Percentiles rank a stretch among this genome's conserved stretches.
Conservation (phyloP, 1,284 basidiomycete genomes). For the Ceraceosorus guamensis region DNA sequence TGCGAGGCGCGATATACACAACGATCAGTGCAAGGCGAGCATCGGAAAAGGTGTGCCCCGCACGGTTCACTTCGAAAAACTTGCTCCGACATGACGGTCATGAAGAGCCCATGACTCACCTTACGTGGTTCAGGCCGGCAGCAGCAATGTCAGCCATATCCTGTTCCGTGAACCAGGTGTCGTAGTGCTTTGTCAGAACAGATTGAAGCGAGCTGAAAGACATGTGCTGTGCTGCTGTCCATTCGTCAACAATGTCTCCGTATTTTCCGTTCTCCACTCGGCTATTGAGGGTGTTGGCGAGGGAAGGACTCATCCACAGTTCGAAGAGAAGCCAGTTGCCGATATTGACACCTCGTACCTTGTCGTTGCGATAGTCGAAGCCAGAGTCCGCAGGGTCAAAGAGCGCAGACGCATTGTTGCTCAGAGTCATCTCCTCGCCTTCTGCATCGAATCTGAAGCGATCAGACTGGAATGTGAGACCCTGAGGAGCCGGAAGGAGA, state of each 20-base stretch:
- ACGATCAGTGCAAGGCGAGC: too few relatives aligned
- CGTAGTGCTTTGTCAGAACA: conserved; percentile 58
- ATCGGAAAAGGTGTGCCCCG: too few relatives aligned
- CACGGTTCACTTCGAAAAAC: too few relatives aligned
- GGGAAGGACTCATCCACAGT: conserved; percentile 12
- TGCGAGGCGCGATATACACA: too few relatives aligned
- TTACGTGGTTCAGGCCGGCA: conserved; percentile 16
- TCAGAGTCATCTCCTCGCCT: conserved; percentile 20
- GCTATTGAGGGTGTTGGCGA: conserved; percentile 8
- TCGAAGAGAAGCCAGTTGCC: conserved; percentile 15
- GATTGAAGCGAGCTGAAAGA: conserved; percentile 11
- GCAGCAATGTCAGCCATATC: conserved; percentile 11
- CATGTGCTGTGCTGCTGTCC: conserved; percentile 9
- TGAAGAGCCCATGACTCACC: conserved; percentile 7
- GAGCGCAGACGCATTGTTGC: conserved; percentile 11
- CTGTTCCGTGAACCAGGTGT: conserved; percentile 69
- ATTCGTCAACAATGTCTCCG: conserved; percentile 19
- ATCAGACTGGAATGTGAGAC: conserved; percentile 13
- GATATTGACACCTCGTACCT: conserved; percentile 15
- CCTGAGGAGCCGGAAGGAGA: background rate
- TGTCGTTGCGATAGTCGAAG: conserved; percentile 4
- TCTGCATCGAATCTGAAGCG: conserved; percentile 17
- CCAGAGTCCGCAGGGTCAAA: conserved; percentile 19
- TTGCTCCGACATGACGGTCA: too few relatives aligned
- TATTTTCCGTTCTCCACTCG: conserved; percentile 29